A percentile compares a stretch with the other conserved stretches of the same genome.
These are phyloP conservation scores for Phalaenopsis aphrodite DNA, from an alignment of 106 monocot species.

Conservation along the genomic window DNA sequence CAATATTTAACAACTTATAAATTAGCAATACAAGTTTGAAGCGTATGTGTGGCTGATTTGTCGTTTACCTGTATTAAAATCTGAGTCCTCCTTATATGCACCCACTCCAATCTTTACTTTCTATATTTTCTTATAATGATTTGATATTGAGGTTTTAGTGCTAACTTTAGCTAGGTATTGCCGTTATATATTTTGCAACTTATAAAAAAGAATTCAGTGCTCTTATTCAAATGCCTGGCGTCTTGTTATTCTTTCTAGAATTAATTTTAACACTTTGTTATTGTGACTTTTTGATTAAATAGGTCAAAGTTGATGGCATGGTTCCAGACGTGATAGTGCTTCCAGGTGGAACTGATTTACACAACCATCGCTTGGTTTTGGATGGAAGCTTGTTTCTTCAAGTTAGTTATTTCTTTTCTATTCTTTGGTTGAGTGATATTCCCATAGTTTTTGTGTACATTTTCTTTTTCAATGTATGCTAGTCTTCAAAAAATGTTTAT, in stretches of 20 bases:
- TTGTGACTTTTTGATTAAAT: constrained; percentile 7
- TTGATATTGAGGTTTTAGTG: neutral
- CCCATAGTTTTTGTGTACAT: neutral
- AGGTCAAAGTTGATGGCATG: constrained; percentile 72
- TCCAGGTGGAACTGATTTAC: constrained; percentile 82
- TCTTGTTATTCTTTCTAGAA: neutral
- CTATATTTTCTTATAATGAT: neutral
- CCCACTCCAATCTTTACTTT: neutral
- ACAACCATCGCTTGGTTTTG: constrained; percentile 74
- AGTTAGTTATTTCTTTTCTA: constrained; percentile 26
- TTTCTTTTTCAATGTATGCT: neutral
- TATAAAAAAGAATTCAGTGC: neutral
- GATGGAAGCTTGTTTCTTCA: constrained; percentile 81
- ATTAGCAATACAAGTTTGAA: neutral
- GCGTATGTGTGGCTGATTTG: neutral
- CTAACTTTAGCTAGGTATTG: neutral
- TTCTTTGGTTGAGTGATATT: neutral
- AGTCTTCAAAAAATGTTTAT: neutral
- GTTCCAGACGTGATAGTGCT: constrained; percentile 71
- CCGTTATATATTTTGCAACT: neutral
- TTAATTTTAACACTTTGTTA: neutral
- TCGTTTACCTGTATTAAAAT: neutral
- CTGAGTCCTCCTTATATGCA: neutral
- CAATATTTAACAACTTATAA: neutral
- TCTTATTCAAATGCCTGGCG: neutral